Conservation (phyloP, 768 basidiomycete genomes). For the Tubosaeta brunneosetosa region DNA sequence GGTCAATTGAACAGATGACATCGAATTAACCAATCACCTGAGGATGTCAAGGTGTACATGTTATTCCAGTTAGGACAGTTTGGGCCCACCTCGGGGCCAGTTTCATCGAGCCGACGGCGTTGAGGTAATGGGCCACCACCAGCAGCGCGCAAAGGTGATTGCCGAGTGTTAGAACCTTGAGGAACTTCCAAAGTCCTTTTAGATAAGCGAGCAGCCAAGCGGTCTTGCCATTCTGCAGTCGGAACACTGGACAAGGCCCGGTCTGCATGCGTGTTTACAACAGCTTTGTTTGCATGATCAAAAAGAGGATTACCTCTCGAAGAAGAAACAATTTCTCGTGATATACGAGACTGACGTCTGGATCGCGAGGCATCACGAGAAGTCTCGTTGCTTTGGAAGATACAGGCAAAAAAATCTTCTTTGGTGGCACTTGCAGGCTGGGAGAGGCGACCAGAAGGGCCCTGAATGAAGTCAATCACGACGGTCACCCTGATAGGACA, state of each 20-base stretch:
- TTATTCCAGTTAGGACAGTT: conserved; percentile 49
- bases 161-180: conserved; percentile 6
- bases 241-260: conserved; percentile 58
- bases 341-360: conserved; percentile 69
- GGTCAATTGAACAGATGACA: conserved; percentile 12
- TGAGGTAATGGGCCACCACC: conserved; percentile 38
- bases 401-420: conserved; percentile 75
- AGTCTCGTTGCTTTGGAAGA: conserved; percentile 55
- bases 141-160: conserved; percentile 25
- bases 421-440: conserved; percentile 63
- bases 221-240: conserved; percentile 77
- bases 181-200: conserved; percentile 17
- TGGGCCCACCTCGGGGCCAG: conserved; percentile 4
- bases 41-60: conserved; percentile 50
- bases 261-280: conserved; percentile 34
- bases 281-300: background rate
- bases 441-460: conserved; percentile 60
- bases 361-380: conserved; percentile 55
- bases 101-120: conserved; percentile 41
- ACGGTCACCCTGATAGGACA: background rate
- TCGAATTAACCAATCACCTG: conserved; percentile 21
- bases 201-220: conserved; percentile 52
- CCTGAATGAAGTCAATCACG: conserved; percentile 37
- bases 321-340: conserved; percentile 78
- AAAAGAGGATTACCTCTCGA: conserved; percentile 41